Evolutionary conservation across 2,329 filamentous ascomycete genomes (phyloP).

Genomic region (Cyanodermella asteris): DNA sequence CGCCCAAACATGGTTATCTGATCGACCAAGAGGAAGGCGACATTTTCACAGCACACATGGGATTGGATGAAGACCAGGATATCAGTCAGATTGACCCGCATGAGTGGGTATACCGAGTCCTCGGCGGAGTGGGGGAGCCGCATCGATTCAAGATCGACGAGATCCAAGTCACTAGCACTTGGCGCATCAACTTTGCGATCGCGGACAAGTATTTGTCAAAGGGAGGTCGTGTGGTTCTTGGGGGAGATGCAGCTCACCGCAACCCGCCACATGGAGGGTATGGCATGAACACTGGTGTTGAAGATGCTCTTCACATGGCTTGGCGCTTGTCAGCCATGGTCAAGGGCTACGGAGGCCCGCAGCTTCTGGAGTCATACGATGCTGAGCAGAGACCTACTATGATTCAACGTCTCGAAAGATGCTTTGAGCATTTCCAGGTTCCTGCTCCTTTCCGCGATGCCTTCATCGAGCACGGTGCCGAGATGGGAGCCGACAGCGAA

Average conservation of each 20-base stretch:
- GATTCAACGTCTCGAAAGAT: too few species aligned
- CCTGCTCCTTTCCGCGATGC: too few species aligned
- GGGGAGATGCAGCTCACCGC: constrained; percentile 14
- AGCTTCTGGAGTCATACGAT: constrained; percentile 18
- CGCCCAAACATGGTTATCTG: constrained; percentile 9
- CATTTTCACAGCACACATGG: constrained; percentile 14
- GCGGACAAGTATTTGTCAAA: constrained; percentile 10
- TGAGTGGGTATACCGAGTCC: constrained; percentile 9
- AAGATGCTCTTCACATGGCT: constrained; percentile 20
- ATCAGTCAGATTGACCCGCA: constrained; percentile 8
- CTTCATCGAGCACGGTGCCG: too few species aligned
- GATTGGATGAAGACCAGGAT: constrained; percentile 8
- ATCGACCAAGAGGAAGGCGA: constrained; percentile 15
- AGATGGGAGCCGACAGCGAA: too few species aligned
- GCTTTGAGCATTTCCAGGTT: too few species aligned
- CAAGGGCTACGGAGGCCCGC: constrained; percentile 6
- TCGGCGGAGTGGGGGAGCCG: constrained; percentile 8
- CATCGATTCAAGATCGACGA: constrained; percentile 14
- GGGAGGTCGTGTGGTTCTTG: constrained; percentile 14
- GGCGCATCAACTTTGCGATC: constrained; percentile 13
- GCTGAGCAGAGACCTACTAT: constrained; percentile 16
- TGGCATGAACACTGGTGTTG: constrained; percentile 16
- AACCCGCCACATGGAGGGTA: constrained; percentile 13
- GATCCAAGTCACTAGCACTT: constrained; percentile 13
- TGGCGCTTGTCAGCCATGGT: constrained; percentile 21